Conservation (phyloP, 2,329 filamentous ascomycete genomes). For the Curvularia hawaiiensis region DNA sequence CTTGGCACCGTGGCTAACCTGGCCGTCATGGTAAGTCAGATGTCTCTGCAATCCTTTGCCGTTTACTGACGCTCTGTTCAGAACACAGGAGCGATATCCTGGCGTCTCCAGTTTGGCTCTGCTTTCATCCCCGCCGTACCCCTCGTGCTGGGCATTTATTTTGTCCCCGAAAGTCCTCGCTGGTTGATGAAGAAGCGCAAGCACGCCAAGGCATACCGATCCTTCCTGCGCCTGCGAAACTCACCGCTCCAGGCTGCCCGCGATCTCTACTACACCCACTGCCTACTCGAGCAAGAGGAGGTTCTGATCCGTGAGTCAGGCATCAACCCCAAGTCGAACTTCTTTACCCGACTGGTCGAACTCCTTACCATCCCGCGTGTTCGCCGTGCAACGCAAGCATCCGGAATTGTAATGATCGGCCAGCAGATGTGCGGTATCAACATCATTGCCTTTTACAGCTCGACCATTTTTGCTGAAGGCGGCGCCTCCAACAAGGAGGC, state of each 20-base stretch:
- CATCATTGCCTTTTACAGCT: slow-evolving; percentile 58
- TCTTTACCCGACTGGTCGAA: slow-evolving; percentile 56
- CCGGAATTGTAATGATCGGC: slow-evolving; percentile 76
- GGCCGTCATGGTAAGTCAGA: slow-evolving; percentile 38
- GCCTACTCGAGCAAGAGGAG: slow-evolving; percentile 44
- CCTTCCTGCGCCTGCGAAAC: slow-evolving; percentile 47
- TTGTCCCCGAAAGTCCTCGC: slow-evolving; percentile 49
- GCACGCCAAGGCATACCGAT: slow-evolving; percentile 48
- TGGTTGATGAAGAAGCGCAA: slow-evolving; percentile 51
- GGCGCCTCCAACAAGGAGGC: slow-evolving; percentile 50
- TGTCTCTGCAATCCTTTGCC: too few relatives aligned
- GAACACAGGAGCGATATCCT: slow-evolving; percentile 43
- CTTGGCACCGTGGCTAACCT: slow-evolving; percentile 51
- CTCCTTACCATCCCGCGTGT: slow-evolving; percentile 71
- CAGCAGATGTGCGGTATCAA: slow-evolving; percentile 65
- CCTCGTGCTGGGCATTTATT: slow-evolving; percentile 47
- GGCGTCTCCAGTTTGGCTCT: slow-evolving; percentile 49
- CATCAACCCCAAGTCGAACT: slow-evolving; percentile 42
- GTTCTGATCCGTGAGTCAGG: slow-evolving; percentile 40
- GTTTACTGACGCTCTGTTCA: slow-evolving; percentile 9
- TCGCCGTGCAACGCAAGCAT: slow-evolving; percentile 74
- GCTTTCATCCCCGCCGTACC: slow-evolving; percentile 49
- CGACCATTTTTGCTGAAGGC: slow-evolving; percentile 56
- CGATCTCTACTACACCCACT: slow-evolving; percentile 51
- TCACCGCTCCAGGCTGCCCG: slow-evolving; percentile 50